Evolutionary conservation across 495 filamentous ascomycete genomes (phyloP).

Genomic region (Hyaloscypha bicolor): DNA sequence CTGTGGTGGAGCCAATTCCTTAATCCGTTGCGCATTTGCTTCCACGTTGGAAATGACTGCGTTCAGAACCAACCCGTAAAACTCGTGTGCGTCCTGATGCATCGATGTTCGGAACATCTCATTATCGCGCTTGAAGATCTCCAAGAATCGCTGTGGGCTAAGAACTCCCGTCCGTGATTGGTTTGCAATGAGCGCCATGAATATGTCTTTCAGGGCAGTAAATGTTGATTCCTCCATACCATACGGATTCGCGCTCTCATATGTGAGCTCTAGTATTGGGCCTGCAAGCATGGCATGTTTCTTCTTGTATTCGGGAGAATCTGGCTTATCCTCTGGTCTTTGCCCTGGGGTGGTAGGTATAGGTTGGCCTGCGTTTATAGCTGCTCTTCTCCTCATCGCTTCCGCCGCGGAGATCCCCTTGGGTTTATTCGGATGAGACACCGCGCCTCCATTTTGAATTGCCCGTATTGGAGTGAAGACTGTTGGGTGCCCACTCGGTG

Average conservation of each 20-base stretch:
- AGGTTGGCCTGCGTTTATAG: constrained; percentile 44
- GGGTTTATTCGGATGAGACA: constrained; percentile 49
- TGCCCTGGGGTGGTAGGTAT: constrained; percentile 39
- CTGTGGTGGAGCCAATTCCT: constrained; percentile 48
- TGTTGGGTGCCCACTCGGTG: constrained; percentile 44
- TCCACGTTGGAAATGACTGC: constrained; percentile 95
- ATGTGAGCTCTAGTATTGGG: constrained; percentile 78
- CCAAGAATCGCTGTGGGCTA: constrained; percentile 91
- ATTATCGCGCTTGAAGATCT: constrained; percentile 89
- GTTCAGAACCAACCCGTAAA: constrained; percentile 92
- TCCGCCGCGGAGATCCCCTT: constrained; percentile 41
- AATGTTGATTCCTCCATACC: constrained; percentile 96
- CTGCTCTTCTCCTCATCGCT: constrained; percentile 47
- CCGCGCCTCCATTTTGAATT: constrained; percentile 45
- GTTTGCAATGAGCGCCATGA: constrained; percentile 85
- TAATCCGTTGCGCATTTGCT: constrained; percentile 64
- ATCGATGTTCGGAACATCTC: constrained; percentile 97
- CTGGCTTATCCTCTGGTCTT: constrained; percentile 69
- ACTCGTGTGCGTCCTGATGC: constrained; percentile 99
- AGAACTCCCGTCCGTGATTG: constrained; percentile 83
- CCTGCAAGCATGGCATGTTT: constrained; percentile 87
- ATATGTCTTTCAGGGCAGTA: constrained; percentile 93
- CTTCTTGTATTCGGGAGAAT: constrained; percentile 95
- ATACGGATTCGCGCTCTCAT: constrained; percentile 77
- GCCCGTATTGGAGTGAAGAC: constrained; percentile 46